Percentiles rank a stretch among this genome's conserved stretches.
Evolutionary conservation across 805 yeast genomes (phyloP).

Genomic region (Metschnikowia reukaufii): DNA sequence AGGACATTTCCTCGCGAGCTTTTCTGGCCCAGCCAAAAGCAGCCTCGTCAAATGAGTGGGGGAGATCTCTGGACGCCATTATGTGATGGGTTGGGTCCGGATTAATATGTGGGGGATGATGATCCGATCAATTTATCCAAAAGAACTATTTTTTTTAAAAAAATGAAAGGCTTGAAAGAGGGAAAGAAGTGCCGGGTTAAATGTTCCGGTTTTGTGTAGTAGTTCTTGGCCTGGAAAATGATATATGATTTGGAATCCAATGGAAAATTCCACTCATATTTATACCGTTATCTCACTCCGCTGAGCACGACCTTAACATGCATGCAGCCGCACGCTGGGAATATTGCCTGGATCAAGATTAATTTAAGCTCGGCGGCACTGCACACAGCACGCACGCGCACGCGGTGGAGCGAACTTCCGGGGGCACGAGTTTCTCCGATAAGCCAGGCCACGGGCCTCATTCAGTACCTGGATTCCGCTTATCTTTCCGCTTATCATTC

Average conservation of each 20-base stretch:
- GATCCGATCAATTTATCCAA: not conserved
- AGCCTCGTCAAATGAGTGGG: conserved; percentile 17
- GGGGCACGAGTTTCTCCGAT: not conserved
- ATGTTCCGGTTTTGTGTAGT: too few relatives aligned
- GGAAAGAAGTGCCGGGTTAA: not conserved
- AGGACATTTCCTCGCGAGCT: conserved; percentile 14
- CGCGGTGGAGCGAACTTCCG: not conserved
- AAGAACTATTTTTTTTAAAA: too few relatives aligned
- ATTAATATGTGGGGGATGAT: not conserved
- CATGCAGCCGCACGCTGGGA: not conserved
- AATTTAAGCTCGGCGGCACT: not conserved
- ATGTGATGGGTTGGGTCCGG: not conserved
- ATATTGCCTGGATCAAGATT: conserved; percentile 1
- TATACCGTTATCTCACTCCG: not conserved
- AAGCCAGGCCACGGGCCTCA: not conserved
- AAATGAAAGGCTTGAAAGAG: not conserved
- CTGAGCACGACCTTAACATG: not conserved
- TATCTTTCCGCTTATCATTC: not conserved
- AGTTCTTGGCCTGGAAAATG: not conserved
- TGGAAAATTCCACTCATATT: not conserved
- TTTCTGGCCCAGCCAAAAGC: conserved; percentile 16
- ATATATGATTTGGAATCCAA: not conserved
- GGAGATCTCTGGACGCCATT: conserved; percentile 24
- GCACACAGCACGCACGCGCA: not conserved
- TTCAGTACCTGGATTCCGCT: not conserved